These are phyloP conservation scores for Rhododendron simsii DNA, from an alignment of 148 eudicot species.

Conservation along the genomic window DNA sequence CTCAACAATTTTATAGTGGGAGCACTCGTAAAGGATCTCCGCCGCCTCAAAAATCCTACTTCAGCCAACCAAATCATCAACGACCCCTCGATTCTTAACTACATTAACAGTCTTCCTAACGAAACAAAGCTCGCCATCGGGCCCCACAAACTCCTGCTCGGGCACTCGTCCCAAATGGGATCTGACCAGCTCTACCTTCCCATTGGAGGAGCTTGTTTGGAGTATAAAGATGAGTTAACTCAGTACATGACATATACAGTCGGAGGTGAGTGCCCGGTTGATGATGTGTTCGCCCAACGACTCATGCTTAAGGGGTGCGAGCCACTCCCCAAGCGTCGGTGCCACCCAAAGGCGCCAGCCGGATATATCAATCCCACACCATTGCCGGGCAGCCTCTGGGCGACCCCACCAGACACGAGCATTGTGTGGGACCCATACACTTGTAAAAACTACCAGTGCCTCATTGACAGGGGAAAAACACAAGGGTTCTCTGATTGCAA, in stretches of 20 bases:
- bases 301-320: slow-evolving; percentile 39
- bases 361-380: slow-evolving; percentile 22
- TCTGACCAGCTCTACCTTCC: slow-evolving; percentile 30
- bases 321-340: slow-evolving; percentile 35
- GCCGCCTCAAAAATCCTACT: neutral
- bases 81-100: neutral
- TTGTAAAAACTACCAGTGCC: slow-evolving; percentile 33
- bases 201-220: slow-evolving; percentile 30
- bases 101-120: slow-evolving; percentile 3
- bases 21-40: slow-evolving; percentile 15
- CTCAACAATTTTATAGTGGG: slow-evolving; percentile 1
- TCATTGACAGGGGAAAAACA: slow-evolving; percentile 10
- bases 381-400: slow-evolving; percentile 30
- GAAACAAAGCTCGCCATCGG: slow-evolving; percentile 25
- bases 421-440: slow-evolving; percentile 39
- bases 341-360: slow-evolving; percentile 32
- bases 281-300: slow-evolving; percentile 24
- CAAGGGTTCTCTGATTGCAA: slow-evolving; percentile 33
- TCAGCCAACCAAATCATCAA: neutral
- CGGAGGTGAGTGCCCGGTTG: slow-evolving; percentile 29
- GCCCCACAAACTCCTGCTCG: slow-evolving; percentile 11
- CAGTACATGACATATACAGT: slow-evolving; percentile 30
- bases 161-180: slow-evolving; percentile 12
- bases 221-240: slow-evolving; percentile 14
- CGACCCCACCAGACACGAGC: slow-evolving; percentile 26